Conservation (phyloP, 352 stramenopile species). For the Halophytophthora batemanensis region DNA sequence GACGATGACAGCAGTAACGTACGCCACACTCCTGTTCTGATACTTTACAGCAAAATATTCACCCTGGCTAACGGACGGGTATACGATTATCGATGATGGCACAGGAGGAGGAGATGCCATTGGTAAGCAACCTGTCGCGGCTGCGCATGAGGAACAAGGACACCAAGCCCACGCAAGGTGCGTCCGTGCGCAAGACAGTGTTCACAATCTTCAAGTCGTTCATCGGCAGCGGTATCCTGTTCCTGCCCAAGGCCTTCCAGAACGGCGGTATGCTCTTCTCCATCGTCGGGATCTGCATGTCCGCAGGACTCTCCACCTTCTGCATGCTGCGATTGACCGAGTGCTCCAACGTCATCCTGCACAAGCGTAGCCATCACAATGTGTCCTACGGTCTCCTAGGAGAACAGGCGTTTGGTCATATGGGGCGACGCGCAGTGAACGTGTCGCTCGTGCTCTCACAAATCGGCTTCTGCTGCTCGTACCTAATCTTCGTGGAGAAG, state of each 20-base stretch:
- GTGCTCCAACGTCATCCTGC: constrained; percentile 37
- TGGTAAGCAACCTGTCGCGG: no score
- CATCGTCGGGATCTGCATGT: constrained; percentile 40
- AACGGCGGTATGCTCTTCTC: constrained; percentile 69
- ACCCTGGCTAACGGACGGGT: no score
- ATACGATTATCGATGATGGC: no score
- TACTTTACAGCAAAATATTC: no score
- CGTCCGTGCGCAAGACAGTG: constrained; percentile 36
- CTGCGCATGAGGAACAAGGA: no score
- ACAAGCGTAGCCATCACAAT: constrained; percentile 14
- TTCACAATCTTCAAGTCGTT: constrained; percentile 72
- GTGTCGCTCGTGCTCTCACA: constrained; percentile 64
- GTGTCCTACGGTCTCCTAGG: constrained; percentile 56
- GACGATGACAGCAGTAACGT: constrained; percentile 36
- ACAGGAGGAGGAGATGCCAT: no score
- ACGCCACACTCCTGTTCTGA: no score
- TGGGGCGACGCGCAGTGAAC: constrained; percentile 48
- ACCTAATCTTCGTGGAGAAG: constrained; percentile 68
- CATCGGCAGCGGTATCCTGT: constrained; percentile 60
- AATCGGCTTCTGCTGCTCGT: constrained; percentile 67
- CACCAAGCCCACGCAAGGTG: no score
- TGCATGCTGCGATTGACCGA: constrained; percentile 56
- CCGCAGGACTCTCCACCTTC: constrained; percentile 47
- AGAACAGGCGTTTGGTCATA: constrained; percentile 34
- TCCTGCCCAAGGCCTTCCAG: constrained; percentile 59